A percentile compares a stretch with the other conserved stretches of the same genome.
Evolutionary conservation across 306 rosid genomes (phyloP).

Genomic region (Castanopsis chinensis): DNA sequence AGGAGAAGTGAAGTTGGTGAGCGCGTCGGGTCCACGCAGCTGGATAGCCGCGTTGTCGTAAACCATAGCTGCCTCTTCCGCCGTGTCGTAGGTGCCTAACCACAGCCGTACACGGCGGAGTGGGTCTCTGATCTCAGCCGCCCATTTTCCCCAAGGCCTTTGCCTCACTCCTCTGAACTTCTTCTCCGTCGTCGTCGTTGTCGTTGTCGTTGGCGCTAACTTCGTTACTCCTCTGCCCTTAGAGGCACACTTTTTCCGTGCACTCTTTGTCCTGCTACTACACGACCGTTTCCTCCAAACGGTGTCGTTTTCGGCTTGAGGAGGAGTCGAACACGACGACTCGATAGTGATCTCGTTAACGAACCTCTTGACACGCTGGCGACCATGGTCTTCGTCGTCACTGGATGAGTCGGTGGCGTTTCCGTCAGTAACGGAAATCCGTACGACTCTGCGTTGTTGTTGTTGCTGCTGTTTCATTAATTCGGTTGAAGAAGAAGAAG

Average conservation of each 20-base stretch:
- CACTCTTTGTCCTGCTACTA: conserved; percentile 7
- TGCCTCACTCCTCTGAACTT: conserved; percentile 94
- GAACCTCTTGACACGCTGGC: conserved; percentile 51
- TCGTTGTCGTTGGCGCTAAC: not conserved
- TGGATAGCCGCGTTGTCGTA: conserved; percentile 94
- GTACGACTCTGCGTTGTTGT: conserved; percentile 37
- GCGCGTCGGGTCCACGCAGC: conserved; percentile 91
- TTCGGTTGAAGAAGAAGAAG: not conserved
- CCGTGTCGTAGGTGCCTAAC: conserved; percentile 91
- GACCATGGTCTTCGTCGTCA: conserved; percentile 51
- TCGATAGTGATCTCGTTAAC: conserved; percentile 69
- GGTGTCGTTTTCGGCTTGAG: conserved; percentile 10
- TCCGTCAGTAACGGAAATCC: conserved; percentile 64
- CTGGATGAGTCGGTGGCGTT: conserved; percentile 89
- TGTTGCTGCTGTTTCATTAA: not conserved
- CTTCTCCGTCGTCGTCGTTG: conserved; percentile 25
- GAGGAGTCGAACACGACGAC: conserved; percentile 15
- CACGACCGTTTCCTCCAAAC: conserved; percentile 26
- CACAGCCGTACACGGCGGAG: conserved; percentile 81
- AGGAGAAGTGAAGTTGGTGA: conserved; percentile 69
- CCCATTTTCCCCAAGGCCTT: conserved; percentile 99
- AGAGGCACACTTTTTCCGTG: not conserved
- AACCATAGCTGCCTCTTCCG: conserved; percentile 93
- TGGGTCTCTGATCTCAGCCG: conserved; percentile 96
- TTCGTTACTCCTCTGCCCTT: not conserved